Evolutionary conservation across 1,284 basidiomycete genomes (phyloP).

Genomic region (Trametes versicolor): DNA sequence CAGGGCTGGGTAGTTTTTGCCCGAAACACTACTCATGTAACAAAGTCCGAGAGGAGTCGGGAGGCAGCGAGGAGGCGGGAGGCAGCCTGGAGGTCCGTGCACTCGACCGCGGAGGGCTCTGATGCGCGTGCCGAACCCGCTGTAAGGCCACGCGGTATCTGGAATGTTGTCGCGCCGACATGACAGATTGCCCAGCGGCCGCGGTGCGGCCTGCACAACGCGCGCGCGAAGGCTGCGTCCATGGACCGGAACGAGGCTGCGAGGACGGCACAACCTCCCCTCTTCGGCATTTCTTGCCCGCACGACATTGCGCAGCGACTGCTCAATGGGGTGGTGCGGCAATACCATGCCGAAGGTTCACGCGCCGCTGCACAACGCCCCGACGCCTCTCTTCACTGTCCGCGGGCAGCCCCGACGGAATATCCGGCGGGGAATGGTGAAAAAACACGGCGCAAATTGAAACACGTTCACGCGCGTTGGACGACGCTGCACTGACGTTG

Average conservation of each 20-base stretch:
- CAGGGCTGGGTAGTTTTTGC: too few species aligned
- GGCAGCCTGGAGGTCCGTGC: constrained; percentile 3
- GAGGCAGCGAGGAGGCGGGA: background rate
- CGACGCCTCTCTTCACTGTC: too few species aligned
- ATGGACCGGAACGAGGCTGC: constrained; percentile 9
- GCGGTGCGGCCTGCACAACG: constrained; percentile 17
- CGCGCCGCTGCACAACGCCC: too few species aligned
- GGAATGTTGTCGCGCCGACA: constrained; percentile 18
- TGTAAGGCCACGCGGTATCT: constrained; percentile 19
- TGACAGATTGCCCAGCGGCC: constrained; percentile 18
- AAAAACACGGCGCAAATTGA: background rate
- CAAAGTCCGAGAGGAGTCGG: background rate
- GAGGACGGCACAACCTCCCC: constrained; percentile 11
- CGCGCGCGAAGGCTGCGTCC: constrained; percentile 6
- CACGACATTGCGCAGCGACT: background rate
- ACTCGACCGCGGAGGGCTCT: constrained; percentile 1
- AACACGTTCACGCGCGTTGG: constrained; percentile 7
- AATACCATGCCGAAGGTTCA: constrained; percentile 13
- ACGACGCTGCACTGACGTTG: constrained; percentile 19
- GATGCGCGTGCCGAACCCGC: constrained; percentile 25
- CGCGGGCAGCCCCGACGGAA: too few species aligned
- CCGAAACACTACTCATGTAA: too few species aligned
- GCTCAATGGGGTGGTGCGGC: constrained; percentile 10
- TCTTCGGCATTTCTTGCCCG: constrained; percentile 14
- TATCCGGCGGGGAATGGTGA: background rate